Evolutionary conservation across 2,329 filamentous ascomycete genomes (phyloP), one percentile per base, ranked within the genome.

Genomic region (Hypoxylon sp.): DNA sequence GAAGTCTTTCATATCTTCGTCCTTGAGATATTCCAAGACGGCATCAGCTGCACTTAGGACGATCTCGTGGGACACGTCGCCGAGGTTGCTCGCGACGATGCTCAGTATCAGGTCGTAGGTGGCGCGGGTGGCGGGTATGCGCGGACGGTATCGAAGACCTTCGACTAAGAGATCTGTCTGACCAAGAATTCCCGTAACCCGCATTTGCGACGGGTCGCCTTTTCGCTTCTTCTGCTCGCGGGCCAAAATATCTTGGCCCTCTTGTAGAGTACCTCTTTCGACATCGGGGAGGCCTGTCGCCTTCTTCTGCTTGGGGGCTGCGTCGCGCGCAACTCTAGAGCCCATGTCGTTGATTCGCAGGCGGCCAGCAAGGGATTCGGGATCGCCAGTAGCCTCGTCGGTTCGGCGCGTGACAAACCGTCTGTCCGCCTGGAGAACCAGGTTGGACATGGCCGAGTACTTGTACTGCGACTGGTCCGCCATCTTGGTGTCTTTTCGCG

Each of bases 381-480:
- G 96, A 75, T 99, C 95, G 70, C 95, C 95, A 48, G 94, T 98
- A 64, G 92, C 88, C 80, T 99, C 96, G 78, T 99, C 94, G 69
- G 88, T 92, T 70, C 92, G 88, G 75, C 95, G 88, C 64, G 92
- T 92, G 70, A 96, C 89, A 75, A 99, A 98, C 70, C 95, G 89
- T 79, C 93, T 89, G 82, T 99, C 95, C 81, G 92, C 93, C 90
- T 99, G 95, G 86, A 99, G 91, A 74, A 99, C 95, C 92, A 99
- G 89, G 87, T 99, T 99, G 81, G 95, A 99, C 95, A 99, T 98
- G 77, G 91, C 92, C 87, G 92, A 92, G 86, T 97, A 97, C 79
- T 97, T 97, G 85, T 96, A 97, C 79, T 97, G 93, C 77, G 92
- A 93, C 72, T 86, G 82, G 75, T 88, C 90, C 76, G 89, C 83